These are phyloP conservation scores for Astraeus odoratus DNA, from an alignment of 768 basidiomycete species.

Conservation along the genomic window DNA sequence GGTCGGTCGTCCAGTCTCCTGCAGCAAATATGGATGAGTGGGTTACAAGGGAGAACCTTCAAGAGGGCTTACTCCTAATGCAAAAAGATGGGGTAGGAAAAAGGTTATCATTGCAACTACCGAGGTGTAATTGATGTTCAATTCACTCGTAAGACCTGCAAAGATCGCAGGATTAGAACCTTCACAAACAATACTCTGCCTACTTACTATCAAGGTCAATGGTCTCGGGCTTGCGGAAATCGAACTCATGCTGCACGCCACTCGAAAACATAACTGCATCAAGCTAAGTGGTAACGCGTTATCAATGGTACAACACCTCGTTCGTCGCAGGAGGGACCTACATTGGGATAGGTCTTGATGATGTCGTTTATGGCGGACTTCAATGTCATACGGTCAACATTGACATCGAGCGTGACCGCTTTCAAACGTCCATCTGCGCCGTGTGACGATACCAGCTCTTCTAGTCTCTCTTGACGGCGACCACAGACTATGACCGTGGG, in stretches of 20 bases:
- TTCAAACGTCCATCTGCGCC: constrained; percentile 29
- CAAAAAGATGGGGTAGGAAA: constrained; percentile 48
- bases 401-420: constrained; percentile 39
- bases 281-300: constrained; percentile 41
- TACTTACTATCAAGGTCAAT: constrained; percentile 36
- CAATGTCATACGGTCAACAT: constrained; percentile 30
- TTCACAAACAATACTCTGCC: background rate
- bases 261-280: constrained; percentile 50
- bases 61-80: constrained; percentile 37
- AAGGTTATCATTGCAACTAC: constrained; percentile 41
- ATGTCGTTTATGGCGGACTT: constrained; percentile 36
- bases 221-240: constrained; percentile 38
- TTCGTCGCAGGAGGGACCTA: constrained; percentile 17
- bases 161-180: background rate
- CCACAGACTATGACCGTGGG: constrained; percentile 47
- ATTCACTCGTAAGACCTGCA: constrained; percentile 28
- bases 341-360: constrained; percentile 42
- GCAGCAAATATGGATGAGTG: background rate
- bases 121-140: constrained; percentile 49
- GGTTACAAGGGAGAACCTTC: constrained; percentile 7
- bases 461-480: constrained; percentile 46
- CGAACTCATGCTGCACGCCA: constrained; percentile 44
- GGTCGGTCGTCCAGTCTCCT: constrained; percentile 26
- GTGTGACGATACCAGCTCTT: constrained; percentile 33
- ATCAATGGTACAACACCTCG: background rate